Conservation (phyloP, 805 yeast species). For the Lipomyces anomalus region DNA sequence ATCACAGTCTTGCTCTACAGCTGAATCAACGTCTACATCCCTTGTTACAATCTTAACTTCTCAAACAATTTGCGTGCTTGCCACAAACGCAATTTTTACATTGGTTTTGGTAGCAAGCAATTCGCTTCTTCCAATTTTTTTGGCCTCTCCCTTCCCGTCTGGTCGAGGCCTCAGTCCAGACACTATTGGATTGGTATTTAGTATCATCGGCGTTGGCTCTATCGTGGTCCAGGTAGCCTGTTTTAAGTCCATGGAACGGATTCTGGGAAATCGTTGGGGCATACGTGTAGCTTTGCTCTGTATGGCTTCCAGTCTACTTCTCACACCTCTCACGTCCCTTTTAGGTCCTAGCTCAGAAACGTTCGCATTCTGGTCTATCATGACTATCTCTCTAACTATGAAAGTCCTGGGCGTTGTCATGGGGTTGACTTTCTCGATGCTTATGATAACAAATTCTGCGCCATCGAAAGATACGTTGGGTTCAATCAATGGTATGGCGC, state of each 20-base stretch:
- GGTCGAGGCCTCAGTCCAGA: slow-evolving; percentile 41
- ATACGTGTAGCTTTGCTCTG: slow-evolving; percentile 39
- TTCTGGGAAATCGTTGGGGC: slow-evolving; percentile 42
- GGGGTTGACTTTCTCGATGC: slow-evolving; percentile 48
- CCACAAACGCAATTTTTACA: slow-evolving; percentile 15
- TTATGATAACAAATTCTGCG: slow-evolving; percentile 51
- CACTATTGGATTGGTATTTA: slow-evolving; percentile 47
- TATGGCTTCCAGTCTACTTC: slow-evolving; percentile 43
- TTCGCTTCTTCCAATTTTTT: slow-evolving; percentile 52
- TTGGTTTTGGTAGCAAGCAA: slow-evolving; percentile 46
- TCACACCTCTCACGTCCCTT: slow-evolving; percentile 46
- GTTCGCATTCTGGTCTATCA: slow-evolving; percentile 16
- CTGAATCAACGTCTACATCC: background rate
- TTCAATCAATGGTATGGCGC: slow-evolving; percentile 52
- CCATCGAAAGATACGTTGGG: slow-evolving; percentile 49
- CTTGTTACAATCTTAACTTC: slow-evolving; percentile 8
- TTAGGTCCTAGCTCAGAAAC: slow-evolving; percentile 32
- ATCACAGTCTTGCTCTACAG: slow-evolving; percentile 2
- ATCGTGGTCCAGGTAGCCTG: slow-evolving; percentile 47
- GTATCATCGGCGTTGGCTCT: slow-evolving; percentile 51
- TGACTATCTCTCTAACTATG: slow-evolving; percentile 29
- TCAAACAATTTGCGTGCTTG: slow-evolving; percentile 16
- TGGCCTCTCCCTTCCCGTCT: slow-evolving; percentile 49
- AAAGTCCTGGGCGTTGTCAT: slow-evolving; percentile 42
- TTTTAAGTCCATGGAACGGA: slow-evolving; percentile 38